Percentiles rank a stretch among this genome's conserved stretches.
phyloP scores from a whole-genome alignment of 805 yeast species.

The Candida jianshihensis region DNA sequence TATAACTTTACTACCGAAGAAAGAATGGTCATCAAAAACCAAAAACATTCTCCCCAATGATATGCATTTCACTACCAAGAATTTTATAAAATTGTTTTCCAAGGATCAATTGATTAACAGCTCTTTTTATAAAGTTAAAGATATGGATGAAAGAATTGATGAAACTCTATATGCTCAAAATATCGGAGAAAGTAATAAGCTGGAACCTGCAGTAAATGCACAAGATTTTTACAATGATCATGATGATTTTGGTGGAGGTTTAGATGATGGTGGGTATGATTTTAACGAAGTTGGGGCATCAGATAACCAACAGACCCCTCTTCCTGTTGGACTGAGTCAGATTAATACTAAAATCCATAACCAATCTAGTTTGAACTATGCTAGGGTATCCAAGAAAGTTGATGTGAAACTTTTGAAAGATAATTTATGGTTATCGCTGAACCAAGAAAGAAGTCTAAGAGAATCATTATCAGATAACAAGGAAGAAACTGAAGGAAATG shows the following conservation, averaged over 20 bases:
- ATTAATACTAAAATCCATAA: constrained; percentile 15
- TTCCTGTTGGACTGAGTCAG: constrained; percentile 13
- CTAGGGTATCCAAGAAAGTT: constrained; percentile 71
- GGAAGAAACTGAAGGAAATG: too few species aligned
- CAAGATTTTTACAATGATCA: constrained; percentile 33
- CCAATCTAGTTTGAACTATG: constrained; percentile 42
- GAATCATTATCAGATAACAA: constrained; percentile 4
- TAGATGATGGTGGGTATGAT: constrained; percentile 26
- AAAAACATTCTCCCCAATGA: constrained; percentile 65
- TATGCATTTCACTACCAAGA: constrained; percentile 60
- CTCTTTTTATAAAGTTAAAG: constrained; percentile 21
- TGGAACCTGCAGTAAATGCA: constrained; percentile 21
- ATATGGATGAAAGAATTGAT: constrained; percentile 37
- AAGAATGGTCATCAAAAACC: constrained; percentile 33
- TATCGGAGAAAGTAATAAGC: constrained; percentile 28
- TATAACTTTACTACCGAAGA: constrained; percentile 32
- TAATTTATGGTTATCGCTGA: constrained; percentile 64
- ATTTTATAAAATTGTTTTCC: constrained; percentile 58
- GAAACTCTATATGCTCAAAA: constrained; percentile 65
- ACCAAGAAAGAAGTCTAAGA: constrained; percentile 12
- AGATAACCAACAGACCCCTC: constrained; percentile 10
- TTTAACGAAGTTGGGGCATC: constrained; percentile 23
- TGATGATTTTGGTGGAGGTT: constrained; percentile 20
- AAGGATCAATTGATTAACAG: constrained; percentile 50
- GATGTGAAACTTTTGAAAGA: constrained; percentile 72